Base-by-base conservation (phyloP, 306 rosid species). In the Psophocarpus tetragonolobus region DNA sequence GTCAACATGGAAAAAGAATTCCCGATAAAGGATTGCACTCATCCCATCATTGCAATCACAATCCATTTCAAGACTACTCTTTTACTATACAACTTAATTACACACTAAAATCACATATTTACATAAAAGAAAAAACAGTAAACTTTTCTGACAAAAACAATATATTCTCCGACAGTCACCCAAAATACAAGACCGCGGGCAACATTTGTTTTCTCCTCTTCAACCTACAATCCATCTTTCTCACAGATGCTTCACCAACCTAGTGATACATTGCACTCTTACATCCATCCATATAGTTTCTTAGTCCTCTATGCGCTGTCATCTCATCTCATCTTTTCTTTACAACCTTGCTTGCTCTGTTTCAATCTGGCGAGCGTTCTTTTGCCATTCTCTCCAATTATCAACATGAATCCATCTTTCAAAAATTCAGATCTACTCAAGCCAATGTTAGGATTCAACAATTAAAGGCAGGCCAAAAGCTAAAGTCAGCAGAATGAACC, bases 1-100 rank as follows among this genome's bases (percentile, higher is more conserved):
- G 80, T 74, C 88, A 82, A 87, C 38, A 65, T 76, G 82, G 80
- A 84, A 78, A 89, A 87, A 83, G 68, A 87, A 77, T 84, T 60
- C 64, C 72, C 79, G 58, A 24, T 14, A 74, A 79, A 81, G 68
- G 79, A 82, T 58, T 78, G 72, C 77, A 77, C 80, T 45, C 69
- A 24, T 47, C 87, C 85, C 84, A 68, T 77, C 81, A 68, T 73
- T 76, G 76, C 77, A 76, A 78, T 68, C 86, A 84, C 84, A 68
- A 71, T 81, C 75, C 84, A 79, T 81, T 85, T 74, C 78, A 47
- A 3, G 82, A 75, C 86, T 77, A 67, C 61, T 83, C 82, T 54
- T 68, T 79, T 74, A 60, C 92, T 90, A 81, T 90, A 92, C 95
- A 87, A 80, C 82, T 81, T 87, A 84, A 88, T 86, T 85, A 84